Conservation (phyloP, 148 eudicot genomes). For the Agrostemma githago region DNA sequence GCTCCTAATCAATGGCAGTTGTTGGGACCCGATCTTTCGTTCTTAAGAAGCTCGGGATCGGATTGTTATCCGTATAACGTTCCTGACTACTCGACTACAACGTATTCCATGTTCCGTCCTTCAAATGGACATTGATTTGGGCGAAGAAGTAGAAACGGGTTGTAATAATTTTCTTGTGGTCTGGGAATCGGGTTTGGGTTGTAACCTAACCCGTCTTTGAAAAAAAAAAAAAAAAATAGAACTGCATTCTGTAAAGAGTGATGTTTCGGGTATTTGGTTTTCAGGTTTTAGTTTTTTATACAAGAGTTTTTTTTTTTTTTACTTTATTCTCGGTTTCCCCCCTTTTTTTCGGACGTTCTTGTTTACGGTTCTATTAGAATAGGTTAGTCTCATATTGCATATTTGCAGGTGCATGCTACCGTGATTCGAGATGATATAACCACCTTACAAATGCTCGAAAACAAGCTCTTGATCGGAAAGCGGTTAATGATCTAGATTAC, state of each 20-base stretch:
- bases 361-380: too few species aligned
- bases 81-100: conserved; percentile 56
- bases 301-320: conserved; percentile 7
- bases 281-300: conserved; percentile 14
- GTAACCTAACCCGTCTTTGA: conserved; percentile 15
- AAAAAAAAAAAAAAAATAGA: conserved; percentile 9
- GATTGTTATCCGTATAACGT: conserved; percentile 57
- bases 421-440: neutral
- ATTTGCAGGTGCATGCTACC: neutral
- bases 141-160: conserved; percentile 4
- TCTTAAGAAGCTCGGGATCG: conserved; percentile 39
- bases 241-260: conserved; percentile 25
- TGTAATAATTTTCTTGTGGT: conserved; percentile 26
- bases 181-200: conserved; percentile 26
- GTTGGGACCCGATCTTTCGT: conserved; percentile 47
- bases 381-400: neutral
- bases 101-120: conserved; percentile 61
- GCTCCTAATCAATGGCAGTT: conserved; percentile 52
- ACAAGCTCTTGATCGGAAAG: neutral
- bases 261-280: conserved; percentile 6
- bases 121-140: conserved; percentile 61
- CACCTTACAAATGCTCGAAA: too few species aligned
- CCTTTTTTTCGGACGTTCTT: neutral
- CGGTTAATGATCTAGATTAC: too few species aligned
- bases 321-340: neutral